Conservation (phyloP, 805 yeast species). For the Barnettozyma californica region DNA sequence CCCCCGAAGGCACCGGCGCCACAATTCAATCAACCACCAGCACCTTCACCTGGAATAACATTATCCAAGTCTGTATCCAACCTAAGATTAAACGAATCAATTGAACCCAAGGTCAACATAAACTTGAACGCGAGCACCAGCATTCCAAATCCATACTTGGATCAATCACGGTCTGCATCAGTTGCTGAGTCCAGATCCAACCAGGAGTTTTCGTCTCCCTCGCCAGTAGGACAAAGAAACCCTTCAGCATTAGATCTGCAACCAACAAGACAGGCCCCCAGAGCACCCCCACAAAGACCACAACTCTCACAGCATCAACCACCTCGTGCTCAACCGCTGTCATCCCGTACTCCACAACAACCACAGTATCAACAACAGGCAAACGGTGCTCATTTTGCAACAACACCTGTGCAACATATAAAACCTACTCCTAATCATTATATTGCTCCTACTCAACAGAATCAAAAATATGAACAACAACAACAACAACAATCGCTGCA, state of each 20-base stretch:
- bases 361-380: slow-evolving; percentile 4
- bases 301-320: slow-evolving; percentile 6
- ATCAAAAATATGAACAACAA: slow-evolving; percentile 15
- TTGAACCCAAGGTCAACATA: slow-evolving; percentile 24
- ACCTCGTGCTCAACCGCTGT: slow-evolving; percentile 9
- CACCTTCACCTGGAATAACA: slow-evolving; percentile 7
- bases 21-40: slow-evolving; percentile 5
- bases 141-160: slow-evolving; percentile 22
- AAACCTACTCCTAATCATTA: slow-evolving; percentile 29
- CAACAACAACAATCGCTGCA: slow-evolving; percentile 8
- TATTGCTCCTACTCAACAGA: slow-evolving; percentile 1
- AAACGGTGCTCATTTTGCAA: slow-evolving; percentile 6
- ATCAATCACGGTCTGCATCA: slow-evolving; percentile 5
- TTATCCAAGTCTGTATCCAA: slow-evolving; percentile 11
- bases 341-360: slow-evolving; percentile 3
- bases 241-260: slow-evolving; percentile 14
- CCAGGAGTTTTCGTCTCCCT: slow-evolving; percentile 7
- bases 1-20: slow-evolving; percentile 34
- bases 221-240: slow-evolving; percentile 5
- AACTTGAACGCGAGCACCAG: slow-evolving; percentile 30
- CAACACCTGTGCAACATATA: slow-evolving; percentile 19
- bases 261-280: slow-evolving; percentile 27
- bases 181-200: slow-evolving; percentile 5
- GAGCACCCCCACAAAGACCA: slow-evolving; percentile 23
- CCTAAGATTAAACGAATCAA: slow-evolving; percentile 9